Base-by-base conservation (phyloP, 2,329 filamentous ascomycete species). In the Colletotrichum musae region DNA sequence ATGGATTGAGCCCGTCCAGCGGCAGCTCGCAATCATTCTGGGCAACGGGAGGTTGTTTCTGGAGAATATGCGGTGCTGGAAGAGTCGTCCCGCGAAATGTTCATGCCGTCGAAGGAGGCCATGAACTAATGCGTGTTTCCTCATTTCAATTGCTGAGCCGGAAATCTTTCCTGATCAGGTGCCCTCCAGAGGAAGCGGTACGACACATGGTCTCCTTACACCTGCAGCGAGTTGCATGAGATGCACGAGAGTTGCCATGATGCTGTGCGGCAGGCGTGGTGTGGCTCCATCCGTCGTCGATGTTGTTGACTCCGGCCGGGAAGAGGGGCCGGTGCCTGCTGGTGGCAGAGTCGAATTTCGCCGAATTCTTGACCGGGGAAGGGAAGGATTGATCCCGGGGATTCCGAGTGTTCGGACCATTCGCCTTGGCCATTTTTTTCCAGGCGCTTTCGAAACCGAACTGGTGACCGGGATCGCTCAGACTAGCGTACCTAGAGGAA, bases 321-420 rank as follows among this genome's bases (percentile, higher is more conserved):
- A 61, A 52, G 62, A 57, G 36, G 51, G 54, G 67, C 67, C 67
- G 32, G 67, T 36, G 47, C 47, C 13, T 45, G 56, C 45, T 61
- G 67, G 32, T 28, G 26, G 41, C 21, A 36, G 32, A 36, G 32
- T 52, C 51, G 45, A 61, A 47, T 67, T 57, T 56, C 62, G 57
- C 67, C 62, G 67, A 70, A 21, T 61, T 67, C 62, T 61, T 24
- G 67, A 39, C 67, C 67, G 67, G 67, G 67, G 62, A 67, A 70
- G 18, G 32, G 41, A 43, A 51, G 16, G 16, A 56, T 21, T 36
- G 62, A 51, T 61, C 45, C 67, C 67, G 67, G 67, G 54, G 51
- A 26, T 66, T 60, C 67, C 56, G 67, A 66, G 24, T 48, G 67
- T 61, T 70, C 67, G 67, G 67, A 57, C 62, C 62, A 61, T 66